Evolutionary conservation across 2,329 filamentous ascomycete genomes (phyloP).

Genomic region (Botryotinia globosa): DNA sequence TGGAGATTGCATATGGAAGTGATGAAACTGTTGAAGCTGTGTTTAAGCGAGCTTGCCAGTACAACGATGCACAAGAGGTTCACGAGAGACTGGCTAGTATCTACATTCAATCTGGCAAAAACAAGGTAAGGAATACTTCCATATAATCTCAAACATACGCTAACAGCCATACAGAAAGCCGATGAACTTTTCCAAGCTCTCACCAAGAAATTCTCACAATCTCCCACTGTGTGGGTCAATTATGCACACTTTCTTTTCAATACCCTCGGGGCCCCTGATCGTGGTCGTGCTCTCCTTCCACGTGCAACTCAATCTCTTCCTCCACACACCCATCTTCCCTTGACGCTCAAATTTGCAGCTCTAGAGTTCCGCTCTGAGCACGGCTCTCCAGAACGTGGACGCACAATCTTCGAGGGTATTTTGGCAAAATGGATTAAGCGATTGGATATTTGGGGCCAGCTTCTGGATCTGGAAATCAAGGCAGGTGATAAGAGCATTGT

Average conservation of each 20-base stretch:
- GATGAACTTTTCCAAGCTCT: slow-evolving; percentile 83
- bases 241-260: slow-evolving; percentile 92
- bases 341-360: slow-evolving; percentile 84
- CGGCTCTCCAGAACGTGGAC: slow-evolving; percentile 84
- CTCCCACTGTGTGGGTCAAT: slow-evolving; percentile 84
- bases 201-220: slow-evolving; percentile 80
- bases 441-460: slow-evolving; percentile 88
- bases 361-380: slow-evolving; percentile 84
- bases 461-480: slow-evolving; percentile 77
- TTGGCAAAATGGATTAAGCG: slow-evolving; percentile 83
- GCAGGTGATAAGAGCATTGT: slow-evolving; percentile 58
- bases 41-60: slow-evolving; percentile 89
- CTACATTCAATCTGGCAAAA: slow-evolving; percentile 87
- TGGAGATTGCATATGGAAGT: slow-evolving; percentile 86
- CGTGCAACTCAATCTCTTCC: slow-evolving; percentile 84
- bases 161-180: slow-evolving; percentile 62
- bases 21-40: slow-evolving; percentile 79
- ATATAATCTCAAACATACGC: slow-evolving; percentile 18
- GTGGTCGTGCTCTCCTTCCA: slow-evolving; percentile 72
- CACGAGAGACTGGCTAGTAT: slow-evolving; percentile 89
- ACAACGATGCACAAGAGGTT: slow-evolving; percentile 88
- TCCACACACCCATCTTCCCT: slow-evolving; percentile 59
- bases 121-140: slow-evolving; percentile 59
- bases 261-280: slow-evolving; percentile 65
- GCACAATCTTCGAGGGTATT: slow-evolving; percentile 90